Conservation (phyloP, 1,139 yeast species). For the Groenewaldozyma sp. region DNA sequence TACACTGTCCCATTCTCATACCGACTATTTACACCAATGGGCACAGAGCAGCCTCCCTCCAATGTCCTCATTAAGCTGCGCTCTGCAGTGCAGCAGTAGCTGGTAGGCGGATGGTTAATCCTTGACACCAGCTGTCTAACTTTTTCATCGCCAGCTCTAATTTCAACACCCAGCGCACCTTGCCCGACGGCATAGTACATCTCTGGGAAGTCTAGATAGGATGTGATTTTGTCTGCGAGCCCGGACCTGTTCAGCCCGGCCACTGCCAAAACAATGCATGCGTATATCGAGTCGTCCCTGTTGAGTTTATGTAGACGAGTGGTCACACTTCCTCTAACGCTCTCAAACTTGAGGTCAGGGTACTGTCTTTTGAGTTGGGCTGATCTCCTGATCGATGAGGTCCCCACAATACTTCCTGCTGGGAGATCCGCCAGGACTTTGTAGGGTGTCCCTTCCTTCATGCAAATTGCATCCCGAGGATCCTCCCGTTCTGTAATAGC, state of each 20-base stretch:
- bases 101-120: conserved; percentile 59
- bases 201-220: conserved; percentile 59
- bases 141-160: conserved; percentile 60
- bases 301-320: conserved; percentile 77
- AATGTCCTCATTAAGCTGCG: conserved; percentile 76
- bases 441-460: conserved; percentile 60
- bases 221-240: conserved; percentile 57
- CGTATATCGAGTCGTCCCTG: conserved; percentile 53
- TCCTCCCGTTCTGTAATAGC: conserved; percentile 80
- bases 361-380: conserved; percentile 59
- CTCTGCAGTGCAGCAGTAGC: conserved; percentile 82
- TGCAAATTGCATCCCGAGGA: conserved; percentile 89
- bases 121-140: conserved; percentile 45
- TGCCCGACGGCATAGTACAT: conserved; percentile 98
- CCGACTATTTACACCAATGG: conserved; percentile 76
- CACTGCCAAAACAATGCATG: conserved; percentile 80
- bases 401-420: conserved; percentile 79
- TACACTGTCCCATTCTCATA: conserved; percentile 39
- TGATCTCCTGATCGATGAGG: conserved; percentile 87
- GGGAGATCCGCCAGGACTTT: conserved; percentile 66
- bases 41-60: conserved; percentile 98
- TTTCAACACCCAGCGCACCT: conserved; percentile 92
- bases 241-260: conserved; percentile 81
- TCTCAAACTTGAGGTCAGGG: conserved; percentile 55
- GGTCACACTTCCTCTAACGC: conserved; percentile 81